Evolutionary conservation across 1,139 yeast genomes (phyloP).

Genomic region (Hyphopichia khmerensis): DNA sequence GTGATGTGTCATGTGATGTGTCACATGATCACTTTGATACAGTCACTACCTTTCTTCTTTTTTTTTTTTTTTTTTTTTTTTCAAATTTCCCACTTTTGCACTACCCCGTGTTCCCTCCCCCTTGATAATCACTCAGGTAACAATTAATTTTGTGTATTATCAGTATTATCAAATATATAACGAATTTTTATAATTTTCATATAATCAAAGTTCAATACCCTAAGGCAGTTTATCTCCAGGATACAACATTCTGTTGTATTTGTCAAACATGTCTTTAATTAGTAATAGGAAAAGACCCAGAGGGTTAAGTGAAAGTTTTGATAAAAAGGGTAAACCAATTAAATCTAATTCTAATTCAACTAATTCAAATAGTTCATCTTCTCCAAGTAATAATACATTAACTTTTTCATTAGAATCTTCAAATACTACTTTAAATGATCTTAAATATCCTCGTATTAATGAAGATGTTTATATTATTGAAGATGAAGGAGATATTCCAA

Average conservation of each 20-base stretch:
- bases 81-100: not conserved
- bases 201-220: no score
- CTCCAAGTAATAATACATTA: not conserved
- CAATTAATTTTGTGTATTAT: not conserved
- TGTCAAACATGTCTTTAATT: slow-evolving; percentile 27
- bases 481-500: slow-evolving; percentile 9
- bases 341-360: not conserved
- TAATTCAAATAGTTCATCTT: not conserved
- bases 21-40: no score
- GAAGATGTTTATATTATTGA: slow-evolving; percentile 10
- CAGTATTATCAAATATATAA: no score
- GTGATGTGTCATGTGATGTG: no score
- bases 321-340: slow-evolving; percentile 9
- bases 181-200: no score
- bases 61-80: not conserved
- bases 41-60: no score
- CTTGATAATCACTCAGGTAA: not conserved
- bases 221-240: no score
- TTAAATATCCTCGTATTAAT: not conserved
- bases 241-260: no score
- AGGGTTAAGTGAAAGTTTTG: slow-evolving; percentile 45
- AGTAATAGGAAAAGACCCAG: slow-evolving; percentile 48
- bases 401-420: not conserved
- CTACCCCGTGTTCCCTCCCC: no score
- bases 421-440: not conserved